These are phyloP conservation scores for Hymenoscyphus linearis DNA, from an alignment of 2,329 filamentous ascomycete genomes.

Conservation along the genomic window DNA sequence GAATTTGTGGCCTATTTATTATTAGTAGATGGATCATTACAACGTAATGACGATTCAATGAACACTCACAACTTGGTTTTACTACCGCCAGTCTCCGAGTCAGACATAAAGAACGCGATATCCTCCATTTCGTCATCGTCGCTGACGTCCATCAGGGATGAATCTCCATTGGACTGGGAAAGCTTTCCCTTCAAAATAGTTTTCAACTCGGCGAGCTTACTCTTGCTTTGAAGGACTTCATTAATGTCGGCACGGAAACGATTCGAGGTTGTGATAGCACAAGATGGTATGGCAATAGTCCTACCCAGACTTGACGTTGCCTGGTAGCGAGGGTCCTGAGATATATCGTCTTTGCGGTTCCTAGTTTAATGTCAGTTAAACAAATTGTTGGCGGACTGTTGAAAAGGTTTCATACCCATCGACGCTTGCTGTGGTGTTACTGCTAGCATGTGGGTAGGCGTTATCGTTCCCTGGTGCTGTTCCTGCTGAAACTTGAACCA, in stretches of 20 bases:
- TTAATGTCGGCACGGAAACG: slow-evolving; percentile 19
- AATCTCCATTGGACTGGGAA: slow-evolving; percentile 2
- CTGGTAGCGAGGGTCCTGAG: slow-evolving; percentile 24
- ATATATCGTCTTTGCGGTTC: slow-evolving; percentile 8
- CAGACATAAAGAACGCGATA: slow-evolving; percentile 35
- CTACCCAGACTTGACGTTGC: slow-evolving; percentile 18
- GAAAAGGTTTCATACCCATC: not conserved
- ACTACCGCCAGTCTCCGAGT: slow-evolving; percentile 23
- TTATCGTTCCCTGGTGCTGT: not conserved
- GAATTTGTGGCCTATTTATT: slow-evolving; percentile 3
- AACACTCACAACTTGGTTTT: not conserved
- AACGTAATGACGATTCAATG: not conserved
- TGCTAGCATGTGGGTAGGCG: not conserved
- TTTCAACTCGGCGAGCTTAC: not conserved
- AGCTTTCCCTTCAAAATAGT: slow-evolving; percentile 17
- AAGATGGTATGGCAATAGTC: slow-evolving; percentile 26
- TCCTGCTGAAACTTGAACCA: slow-evolving; percentile 42
- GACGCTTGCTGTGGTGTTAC: not conserved
- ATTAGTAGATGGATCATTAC: not conserved
- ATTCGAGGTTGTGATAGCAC: slow-evolving; percentile 27
- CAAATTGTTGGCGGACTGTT: not conserved
- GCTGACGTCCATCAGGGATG: slow-evolving; percentile 8
- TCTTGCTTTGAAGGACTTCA: not conserved
- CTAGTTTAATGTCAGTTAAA: not conserved
- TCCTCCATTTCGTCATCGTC: slow-evolving; percentile 33